Conservation (phyloP, 352 stramenopile genomes). For the Globisporangium canariense region DNA sequence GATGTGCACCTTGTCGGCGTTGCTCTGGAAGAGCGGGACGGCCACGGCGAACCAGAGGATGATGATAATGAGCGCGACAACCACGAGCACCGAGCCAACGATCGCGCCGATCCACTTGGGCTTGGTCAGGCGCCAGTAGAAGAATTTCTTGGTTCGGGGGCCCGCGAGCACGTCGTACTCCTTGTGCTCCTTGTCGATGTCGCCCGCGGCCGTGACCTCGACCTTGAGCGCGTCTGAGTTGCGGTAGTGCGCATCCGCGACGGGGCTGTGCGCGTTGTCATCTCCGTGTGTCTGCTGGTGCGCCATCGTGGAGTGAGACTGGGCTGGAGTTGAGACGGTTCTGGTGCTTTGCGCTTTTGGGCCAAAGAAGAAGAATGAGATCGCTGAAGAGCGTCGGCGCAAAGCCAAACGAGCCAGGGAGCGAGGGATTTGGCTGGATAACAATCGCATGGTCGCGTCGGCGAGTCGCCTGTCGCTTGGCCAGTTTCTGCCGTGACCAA, state of each 20-base stretch:
- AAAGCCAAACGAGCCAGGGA: neutral
- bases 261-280: neutral
- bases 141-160: slow-evolving; percentile 26
- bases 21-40: slow-evolving; percentile 55
- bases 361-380: slow-evolving; percentile 17
- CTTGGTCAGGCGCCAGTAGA: slow-evolving; percentile 54
- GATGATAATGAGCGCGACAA: slow-evolving; percentile 46
- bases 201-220: slow-evolving; percentile 24
- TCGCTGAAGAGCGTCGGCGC: neutral
- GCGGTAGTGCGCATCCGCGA: slow-evolving; percentile 11
- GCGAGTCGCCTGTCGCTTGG: neutral
- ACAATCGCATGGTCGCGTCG: neutral
- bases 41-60: slow-evolving; percentile 65
- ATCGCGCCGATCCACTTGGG: slow-evolving; percentile 47
- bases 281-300: neutral
- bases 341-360: slow-evolving; percentile 1
- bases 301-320: slow-evolving; percentile 2
- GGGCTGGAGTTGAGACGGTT: neutral
- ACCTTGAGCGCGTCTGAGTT: slow-evolving; percentile 22
- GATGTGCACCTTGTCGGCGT: slow-evolving; percentile 52
- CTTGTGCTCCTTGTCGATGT: slow-evolving; percentile 35
- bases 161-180: slow-evolving; percentile 14
- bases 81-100: slow-evolving; percentile 31
- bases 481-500: neutral
- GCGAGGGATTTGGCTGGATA: neutral